Base-by-base conservation (phyloP, 2,329 filamentous ascomycete species). In the Diplodia mutila region DNA sequence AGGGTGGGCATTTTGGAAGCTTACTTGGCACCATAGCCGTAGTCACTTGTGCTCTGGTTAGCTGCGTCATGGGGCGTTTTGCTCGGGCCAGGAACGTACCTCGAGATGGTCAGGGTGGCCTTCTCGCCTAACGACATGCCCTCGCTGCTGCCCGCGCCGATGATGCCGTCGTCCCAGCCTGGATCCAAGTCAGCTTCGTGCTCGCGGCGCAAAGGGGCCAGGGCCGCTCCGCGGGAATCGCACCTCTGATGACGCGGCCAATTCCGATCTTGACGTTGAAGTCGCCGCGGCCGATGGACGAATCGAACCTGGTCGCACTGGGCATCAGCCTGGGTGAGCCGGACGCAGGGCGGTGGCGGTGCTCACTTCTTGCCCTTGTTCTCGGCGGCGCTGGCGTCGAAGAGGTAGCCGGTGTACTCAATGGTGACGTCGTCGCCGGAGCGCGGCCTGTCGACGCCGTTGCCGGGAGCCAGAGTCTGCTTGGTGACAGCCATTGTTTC, bases 51-150 rank as follows among this genome's bases (percentile, higher is more conserved):
- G 14, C 32, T 63, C 18, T 21, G 8, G 68, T 49, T 64, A 54
- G 27, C 69, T 61, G 66, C 18, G 55, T 69, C 48, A 65, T 67
- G 71, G 61, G 68, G 68, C 46, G 59, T 59, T 53, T 4, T 55
- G 29, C 25, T n/a, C 23, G 57, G 57, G 57, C 27, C 59, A 61
- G 57, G 69, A 69, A 75, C 86, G 79, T 85, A 93, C 90, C 86
- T 85, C 70, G 89, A 86, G 77, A 98, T 97, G 72, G 89, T 90
- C 71, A 99, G 85, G 63, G 88, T 91, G 65, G 93, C 90, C 84
- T 92, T 94, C 86, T 98, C 94, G 78, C 94, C 94, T 68, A 97
- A 84, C 77, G 90, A 90, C 94, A 99, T 97, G 77, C 88, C 84
- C 61, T 84, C 82, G 48, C 68, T 65, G 61, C 59, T 69, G 51